Evolutionary conservation across 805 yeast genomes (phyloP).

Genomic region (Wickerhamomyces sydowiorum): DNA sequence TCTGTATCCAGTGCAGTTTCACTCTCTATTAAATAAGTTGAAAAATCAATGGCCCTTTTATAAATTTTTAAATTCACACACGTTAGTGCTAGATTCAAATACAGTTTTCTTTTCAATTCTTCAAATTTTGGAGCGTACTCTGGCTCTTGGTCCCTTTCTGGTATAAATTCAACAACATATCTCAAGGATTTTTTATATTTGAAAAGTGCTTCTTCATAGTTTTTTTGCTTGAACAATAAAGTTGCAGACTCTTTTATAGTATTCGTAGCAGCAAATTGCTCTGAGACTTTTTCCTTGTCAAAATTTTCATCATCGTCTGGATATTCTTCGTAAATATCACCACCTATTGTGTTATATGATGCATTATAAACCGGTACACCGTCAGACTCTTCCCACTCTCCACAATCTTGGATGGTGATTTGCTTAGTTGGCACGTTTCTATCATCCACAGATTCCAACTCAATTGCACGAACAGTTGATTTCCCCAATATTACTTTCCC

Average conservation of each 20-base stretch:
- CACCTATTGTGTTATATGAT: slow-evolving; percentile 53
- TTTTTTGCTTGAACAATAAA: slow-evolving; percentile 47
- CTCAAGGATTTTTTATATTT: slow-evolving; percentile 64
- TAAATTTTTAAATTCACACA: slow-evolving; percentile 44
- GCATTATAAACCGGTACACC: slow-evolving; percentile 58
- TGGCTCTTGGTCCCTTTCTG: slow-evolving; percentile 59
- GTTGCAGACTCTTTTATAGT: slow-evolving; percentile 68
- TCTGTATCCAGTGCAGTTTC: slow-evolving; percentile 33
- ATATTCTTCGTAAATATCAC: slow-evolving; percentile 69
- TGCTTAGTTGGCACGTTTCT: slow-evolving; percentile 36
- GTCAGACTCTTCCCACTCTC: slow-evolving; percentile 51
- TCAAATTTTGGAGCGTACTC: slow-evolving; percentile 43
- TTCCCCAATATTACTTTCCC: slow-evolving; percentile 68
- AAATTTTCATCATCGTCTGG: slow-evolving; percentile 68
- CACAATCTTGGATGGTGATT: slow-evolving; percentile 52
- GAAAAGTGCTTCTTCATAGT: slow-evolving; percentile 44
- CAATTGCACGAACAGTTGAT: slow-evolving; percentile 63
- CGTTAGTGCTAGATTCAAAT: slow-evolving; percentile 51
- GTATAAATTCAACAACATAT: slow-evolving; percentile 66
- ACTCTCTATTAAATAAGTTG: slow-evolving; percentile 51
- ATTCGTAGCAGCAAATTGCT: slow-evolving; percentile 43
- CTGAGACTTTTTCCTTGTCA: slow-evolving; percentile 49
- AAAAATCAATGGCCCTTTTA: slow-evolving; percentile 45
- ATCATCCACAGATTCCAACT: slow-evolving; percentile 39
- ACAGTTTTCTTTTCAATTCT: slow-evolving; percentile 35